phyloP scores from a whole-genome alignment of 768 basidiomycete genomes.

The Termitomyces sp. region DNA sequence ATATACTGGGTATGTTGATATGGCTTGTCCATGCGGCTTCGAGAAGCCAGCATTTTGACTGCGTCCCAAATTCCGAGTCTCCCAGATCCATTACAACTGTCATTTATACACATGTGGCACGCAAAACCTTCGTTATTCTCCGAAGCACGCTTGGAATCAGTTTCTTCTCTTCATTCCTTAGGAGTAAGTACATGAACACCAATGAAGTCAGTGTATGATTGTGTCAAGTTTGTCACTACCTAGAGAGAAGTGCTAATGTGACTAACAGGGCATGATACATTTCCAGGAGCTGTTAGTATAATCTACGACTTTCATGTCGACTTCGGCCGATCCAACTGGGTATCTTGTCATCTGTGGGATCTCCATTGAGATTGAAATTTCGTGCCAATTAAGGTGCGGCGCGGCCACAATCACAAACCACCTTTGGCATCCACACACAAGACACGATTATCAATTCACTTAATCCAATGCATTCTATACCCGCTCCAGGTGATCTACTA shows the following conservation, averaged over 20 bases:
- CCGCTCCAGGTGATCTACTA: too few relatives aligned
- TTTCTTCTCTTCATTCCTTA: too few relatives aligned
- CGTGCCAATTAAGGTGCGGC: not conserved
- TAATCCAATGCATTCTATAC: too few relatives aligned
- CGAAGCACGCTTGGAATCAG: constrained; percentile 3
- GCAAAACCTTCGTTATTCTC: too few relatives aligned
- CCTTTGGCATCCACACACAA: constrained; percentile 7
- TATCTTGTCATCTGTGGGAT: not conserved
- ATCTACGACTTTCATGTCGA: constrained; percentile 8
- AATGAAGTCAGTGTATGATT: too few relatives aligned
- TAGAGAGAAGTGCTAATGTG: constrained; percentile 9
- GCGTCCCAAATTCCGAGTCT: too few relatives aligned
- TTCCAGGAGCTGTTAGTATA: constrained; percentile 1
- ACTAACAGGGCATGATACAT: constrained; percentile 18
- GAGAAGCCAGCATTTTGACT: too few relatives aligned
- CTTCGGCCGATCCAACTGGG: constrained; percentile 6
- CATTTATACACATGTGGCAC: too few relatives aligned
- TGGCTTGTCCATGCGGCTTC: too few relatives aligned
- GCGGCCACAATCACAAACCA: not conserved
- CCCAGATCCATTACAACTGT: too few relatives aligned
- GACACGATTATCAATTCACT: not conserved
- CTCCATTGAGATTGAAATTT: not conserved
- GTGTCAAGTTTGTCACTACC: constrained; percentile 3
- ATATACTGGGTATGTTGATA: too few relatives aligned
- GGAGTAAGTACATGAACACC: constrained; percentile 20